Conservation (phyloP, 2,329 filamentous ascomycete species). For the Pseudogymnoascus sp. region DNA sequence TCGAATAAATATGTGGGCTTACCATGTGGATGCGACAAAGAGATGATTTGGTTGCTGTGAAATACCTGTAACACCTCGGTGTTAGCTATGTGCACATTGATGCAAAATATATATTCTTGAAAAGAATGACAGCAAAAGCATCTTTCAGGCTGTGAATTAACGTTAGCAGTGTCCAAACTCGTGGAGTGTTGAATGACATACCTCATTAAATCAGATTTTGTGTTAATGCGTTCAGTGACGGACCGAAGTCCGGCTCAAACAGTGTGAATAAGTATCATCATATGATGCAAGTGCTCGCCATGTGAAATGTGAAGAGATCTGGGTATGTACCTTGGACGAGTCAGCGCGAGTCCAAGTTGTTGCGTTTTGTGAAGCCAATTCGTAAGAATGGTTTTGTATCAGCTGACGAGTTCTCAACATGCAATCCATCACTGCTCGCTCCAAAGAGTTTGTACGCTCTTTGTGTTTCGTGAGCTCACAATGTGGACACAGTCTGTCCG, state of each 20-base stretch:
- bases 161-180: slow-evolving; percentile 14
- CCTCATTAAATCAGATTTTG: slow-evolving; percentile 42
- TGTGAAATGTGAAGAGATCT: slow-evolving; percentile 14
- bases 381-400: slow-evolving; percentile 26
- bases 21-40: slow-evolving; percentile 11
- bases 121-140: slow-evolving; percentile 25
- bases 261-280: slow-evolving; percentile 39
- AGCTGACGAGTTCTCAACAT: slow-evolving; percentile 41
- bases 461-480: slow-evolving; percentile 29
- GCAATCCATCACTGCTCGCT: slow-evolving; percentile 30
- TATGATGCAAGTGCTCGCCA: slow-evolving; percentile 26
- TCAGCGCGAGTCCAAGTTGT: slow-evolving; percentile 10
- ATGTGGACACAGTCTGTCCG: slow-evolving; percentile 35
- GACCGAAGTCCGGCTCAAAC: slow-evolving; percentile 32
- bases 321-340: slow-evolving; percentile 11
- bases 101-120: slow-evolving; percentile 9
- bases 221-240: slow-evolving; percentile 31
- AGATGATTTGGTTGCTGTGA: neutral
- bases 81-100: slow-evolving; percentile 19
- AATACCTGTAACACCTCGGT: slow-evolving; percentile 18
- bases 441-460: slow-evolving; percentile 35
- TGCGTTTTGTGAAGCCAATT: slow-evolving; percentile 5
- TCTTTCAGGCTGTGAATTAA: slow-evolving; percentile 26
- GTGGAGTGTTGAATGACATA: slow-evolving; percentile 21
- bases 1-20: slow-evolving; percentile 10